Evolutionary conservation across 2,329 filamentous ascomycete species (phyloP).

Genomic region (Fusarium clavum): DNA sequence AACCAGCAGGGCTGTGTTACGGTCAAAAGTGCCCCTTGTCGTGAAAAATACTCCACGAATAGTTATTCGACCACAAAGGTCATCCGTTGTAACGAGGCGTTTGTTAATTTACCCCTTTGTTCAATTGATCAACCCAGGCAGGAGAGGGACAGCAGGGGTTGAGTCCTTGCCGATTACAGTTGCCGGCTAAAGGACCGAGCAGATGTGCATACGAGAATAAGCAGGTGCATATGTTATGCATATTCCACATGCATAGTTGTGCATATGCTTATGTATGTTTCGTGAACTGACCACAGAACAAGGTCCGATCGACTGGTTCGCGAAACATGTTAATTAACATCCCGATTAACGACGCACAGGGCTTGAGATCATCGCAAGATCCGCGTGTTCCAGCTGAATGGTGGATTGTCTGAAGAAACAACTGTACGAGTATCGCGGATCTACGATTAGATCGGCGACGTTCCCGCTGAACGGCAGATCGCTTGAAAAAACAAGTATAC

Average conservation of each 20-base stretch:
- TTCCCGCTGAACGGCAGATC: background rate
- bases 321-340: background rate
- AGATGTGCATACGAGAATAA: background rate
- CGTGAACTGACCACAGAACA: background rate
- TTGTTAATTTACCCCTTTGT: background rate
- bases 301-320: background rate
- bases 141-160: background rate
- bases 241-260: rapidly evolving
- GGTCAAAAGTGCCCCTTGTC: background rate
- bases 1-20: background rate
- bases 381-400: background rate
- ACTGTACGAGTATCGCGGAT: background rate
- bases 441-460: background rate
- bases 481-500: background rate
- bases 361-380: background rate
- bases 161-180: background rate
- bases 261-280: background rate
- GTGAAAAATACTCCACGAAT: background rate
- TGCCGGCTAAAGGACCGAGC: background rate
- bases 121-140: background rate
- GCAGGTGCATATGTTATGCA: background rate
- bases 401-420: background rate
- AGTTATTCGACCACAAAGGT: rapidly evolving
- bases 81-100: no score
- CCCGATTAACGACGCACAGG: background rate